Base-by-base conservation (phyloP, 176 grass and related monocot genomes). In the Cenchrus purpureus region DNA sequence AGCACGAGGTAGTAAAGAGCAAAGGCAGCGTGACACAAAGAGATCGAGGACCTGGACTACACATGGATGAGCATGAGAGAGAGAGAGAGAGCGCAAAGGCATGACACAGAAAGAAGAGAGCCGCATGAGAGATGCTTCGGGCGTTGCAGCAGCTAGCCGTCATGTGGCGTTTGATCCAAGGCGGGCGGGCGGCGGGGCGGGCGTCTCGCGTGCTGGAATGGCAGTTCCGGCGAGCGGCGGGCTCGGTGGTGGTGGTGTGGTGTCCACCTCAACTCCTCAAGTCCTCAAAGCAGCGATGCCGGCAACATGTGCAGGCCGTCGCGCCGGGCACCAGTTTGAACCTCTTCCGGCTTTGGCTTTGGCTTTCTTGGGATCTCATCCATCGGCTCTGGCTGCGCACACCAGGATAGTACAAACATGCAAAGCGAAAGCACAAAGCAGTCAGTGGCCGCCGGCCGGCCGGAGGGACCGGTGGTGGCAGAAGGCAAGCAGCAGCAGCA, bases 1-100 rank as follows among this genome's bases (percentile, higher is more conserved):
- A 69, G 40, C 66, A 69, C 66, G 66, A 69, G 65, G 37, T 68
- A 68, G 37, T 68, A 68, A 43, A 68, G 49, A 74, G 11, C 44
- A 54, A 53, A 40, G 37, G 37, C 37, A 40, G 37, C 37, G 3
- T 29, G 48, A 0, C 42, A 73, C 12, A 17, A 12, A 22, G 7
- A 5, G 10, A 12, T 4, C n/a, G 7, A n/a, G 10, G 46, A n/a
- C 9, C 12, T 44, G 10, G 68, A 48, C 68, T 64, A 8, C 19
- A 51, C 69, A 6, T 53, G 12, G 37, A 40, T 40, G 37, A 40
- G 37, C 37, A 3, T 40, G 37, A 40, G 37, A 40, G 37, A 40
- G 37, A 4, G 37, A 40, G 37, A 40, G 37, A 40, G 37, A 40
- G 3, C 0, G 37, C 37, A 40, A 40, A 40, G 37, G 37, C 37